Base-by-base conservation (phyloP, 805 yeast species). In the Lachancea fermentati region DNA sequence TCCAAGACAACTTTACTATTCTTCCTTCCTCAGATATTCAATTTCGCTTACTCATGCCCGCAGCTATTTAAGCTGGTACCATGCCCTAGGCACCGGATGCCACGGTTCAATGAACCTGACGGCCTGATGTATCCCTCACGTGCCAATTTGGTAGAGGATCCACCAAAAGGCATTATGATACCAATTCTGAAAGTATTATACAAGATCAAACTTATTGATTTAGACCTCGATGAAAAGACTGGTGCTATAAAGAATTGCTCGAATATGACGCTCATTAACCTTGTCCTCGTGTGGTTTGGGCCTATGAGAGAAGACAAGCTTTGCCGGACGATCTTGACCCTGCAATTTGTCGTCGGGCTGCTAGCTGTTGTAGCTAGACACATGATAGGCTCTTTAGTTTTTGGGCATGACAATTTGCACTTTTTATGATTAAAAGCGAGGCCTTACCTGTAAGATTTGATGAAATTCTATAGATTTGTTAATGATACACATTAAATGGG, bases 61-160 rank as follows among this genome's bases (percentile, higher is more conserved):
- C 99, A 93, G 62, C 63, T 93, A 47, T 83, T 91, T 63, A 78
- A 81, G 29, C 50, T 93, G 2, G 81, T 93, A 14, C 95, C 93
- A 3, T 93, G 97, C 56, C 99, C 99, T 17, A 75, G 99, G 51
- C 99, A 93, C 62, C 73, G 99, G 54, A 57, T 93, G 58, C 99
- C 99, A 1, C 73, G 69, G 47, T 84, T 85, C 55, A 78, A 85
- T 52, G 67, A 66, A 9, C 62, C 69, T 12, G 81, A 85, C 45
- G 88, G 91, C 1, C 64, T 81, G 34, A 68, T 93, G 72, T 78
- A 85, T 55, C 88, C 95, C 15, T 84, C 93, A 1, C 67, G 63
- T 46, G 77, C 80, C 0, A 64, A 62, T 28, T 63, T 75, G 44
- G 60, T 61, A 13, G 57, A 63, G 15, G 51, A 51, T 15, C 65